phyloP scores from a whole-genome alignment of 352 stramenopile species.

The Paralagenidium karlingii region DNA sequence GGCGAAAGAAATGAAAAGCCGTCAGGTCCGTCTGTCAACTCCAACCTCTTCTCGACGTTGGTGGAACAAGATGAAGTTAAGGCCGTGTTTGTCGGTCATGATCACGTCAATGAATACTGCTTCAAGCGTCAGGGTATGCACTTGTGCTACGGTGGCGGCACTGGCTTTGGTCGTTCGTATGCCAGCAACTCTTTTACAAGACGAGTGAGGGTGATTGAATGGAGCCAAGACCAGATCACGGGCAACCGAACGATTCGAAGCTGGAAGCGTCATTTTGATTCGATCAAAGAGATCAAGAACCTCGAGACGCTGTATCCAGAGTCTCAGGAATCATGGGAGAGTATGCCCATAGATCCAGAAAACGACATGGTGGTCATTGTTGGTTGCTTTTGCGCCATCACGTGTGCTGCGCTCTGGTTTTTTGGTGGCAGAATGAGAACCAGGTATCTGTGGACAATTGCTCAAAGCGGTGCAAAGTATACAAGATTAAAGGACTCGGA shows the following conservation, averaged over 20 bases:
- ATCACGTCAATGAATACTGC: slow-evolving; percentile 54
- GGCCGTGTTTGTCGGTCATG: slow-evolving; percentile 33
- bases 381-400: too few relatives aligned
- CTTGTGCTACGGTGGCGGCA: slow-evolving; percentile 39
- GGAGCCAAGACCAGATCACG: slow-evolving; percentile 23
- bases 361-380: too few relatives aligned
- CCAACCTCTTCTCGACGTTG: slow-evolving; percentile 8
- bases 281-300: background rate
- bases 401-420: too few relatives aligned
- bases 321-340: too few relatives aligned
- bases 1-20: slow-evolving; percentile 22
- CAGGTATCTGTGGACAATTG: too few relatives aligned
- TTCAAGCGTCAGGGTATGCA: slow-evolving; percentile 25
- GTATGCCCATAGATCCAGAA: too few relatives aligned
- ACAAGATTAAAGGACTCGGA: too few relatives aligned
- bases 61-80: slow-evolving; percentile 13
- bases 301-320: too few relatives aligned
- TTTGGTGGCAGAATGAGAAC: too few relatives aligned
- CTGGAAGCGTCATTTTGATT: slow-evolving; percentile 25
- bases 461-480: too few relatives aligned
- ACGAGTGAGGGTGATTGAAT: slow-evolving; percentile 14
- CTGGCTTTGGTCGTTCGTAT: slow-evolving; percentile 28
- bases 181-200: too few relatives aligned
- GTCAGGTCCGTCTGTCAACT: slow-evolving; percentile 7
- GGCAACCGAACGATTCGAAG: slow-evolving; percentile 21